phyloP scores from a whole-genome alignment of 2,329 filamentous ascomycete genomes.

The Zopfia rhizophila region DNA sequence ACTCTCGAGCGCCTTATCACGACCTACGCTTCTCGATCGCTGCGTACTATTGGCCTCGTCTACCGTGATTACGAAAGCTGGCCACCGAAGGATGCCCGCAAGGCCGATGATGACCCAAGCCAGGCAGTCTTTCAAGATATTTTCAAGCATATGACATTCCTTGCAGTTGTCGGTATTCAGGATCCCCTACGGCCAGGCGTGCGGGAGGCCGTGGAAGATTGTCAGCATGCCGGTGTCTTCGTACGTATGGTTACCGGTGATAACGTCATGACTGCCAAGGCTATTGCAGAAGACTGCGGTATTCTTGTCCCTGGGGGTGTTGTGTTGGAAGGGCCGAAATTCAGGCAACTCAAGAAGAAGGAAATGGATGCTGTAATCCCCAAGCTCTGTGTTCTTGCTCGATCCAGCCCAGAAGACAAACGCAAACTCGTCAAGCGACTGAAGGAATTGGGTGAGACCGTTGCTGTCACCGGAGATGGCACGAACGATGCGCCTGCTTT shows the following conservation, averaged over 20 bases:
- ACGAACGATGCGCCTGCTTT: constrained; percentile 86
- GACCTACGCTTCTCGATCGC: constrained; percentile 79
- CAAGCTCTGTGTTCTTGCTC: constrained; percentile 73
- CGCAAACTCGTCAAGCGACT: constrained; percentile 71
- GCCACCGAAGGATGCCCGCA: constrained; percentile 75
- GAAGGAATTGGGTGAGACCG: constrained; percentile 76
- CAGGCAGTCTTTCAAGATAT: constrained; percentile 74
- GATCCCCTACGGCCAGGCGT: constrained; percentile 81
- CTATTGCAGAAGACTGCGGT: constrained; percentile 81
- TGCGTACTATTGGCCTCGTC: constrained; percentile 85
- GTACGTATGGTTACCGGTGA: constrained; percentile 90
- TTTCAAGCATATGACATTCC: constrained; percentile 77
- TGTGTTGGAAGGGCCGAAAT: constrained; percentile 81
- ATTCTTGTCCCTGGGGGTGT: constrained; percentile 76
- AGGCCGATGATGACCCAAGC: constrained; percentile 68
- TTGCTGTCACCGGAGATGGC: constrained; percentile 84
- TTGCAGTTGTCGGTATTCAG: constrained; percentile 81
- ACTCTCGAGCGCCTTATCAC: constrained; percentile 75
- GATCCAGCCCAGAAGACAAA: constrained; percentile 77
- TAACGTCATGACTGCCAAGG: constrained; percentile 80
- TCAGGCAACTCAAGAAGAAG: constrained; percentile 74
- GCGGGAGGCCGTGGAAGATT: constrained; percentile 75
- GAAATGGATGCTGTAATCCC: constrained; percentile 68
- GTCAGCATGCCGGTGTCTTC: constrained; percentile 79
- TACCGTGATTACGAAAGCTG: constrained; percentile 85